Evolutionary conservation across 352 stramenopile genomes (phyloP), one percentile per base, ranked within the genome.

Genomic region (Blastocystis sp.): DNA sequence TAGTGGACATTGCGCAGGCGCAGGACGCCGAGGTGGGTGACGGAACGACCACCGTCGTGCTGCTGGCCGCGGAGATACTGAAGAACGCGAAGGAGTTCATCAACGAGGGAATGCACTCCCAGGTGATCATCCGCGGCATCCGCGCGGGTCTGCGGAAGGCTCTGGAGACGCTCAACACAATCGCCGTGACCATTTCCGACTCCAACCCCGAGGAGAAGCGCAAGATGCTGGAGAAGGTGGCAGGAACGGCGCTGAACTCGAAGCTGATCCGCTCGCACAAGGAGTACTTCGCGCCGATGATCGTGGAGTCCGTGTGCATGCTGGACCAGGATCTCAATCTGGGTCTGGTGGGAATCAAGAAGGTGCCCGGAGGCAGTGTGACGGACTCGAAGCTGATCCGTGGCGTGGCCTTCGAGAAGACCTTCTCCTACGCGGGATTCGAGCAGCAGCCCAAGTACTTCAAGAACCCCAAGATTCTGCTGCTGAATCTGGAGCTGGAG

Each of bases 371-470:
- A 69, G 96, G 96, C 21, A 97, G 96, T 62, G 96, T 98, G 41
- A 97, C 94, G 76, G 94, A 98, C 90, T 98, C 95, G 77, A 98
- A 98, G 91, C 91, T 98, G 4, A 96, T 99, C 14, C 92, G 96
- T 80, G 96, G 96, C 40, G 96, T 99, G 2, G 96, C 96, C 1
- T 99, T 99, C 92, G 98, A 98, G 91, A 99, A 99, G 91, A 99
- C 96, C 38, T 99, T 99, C 90, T 98, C 94, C 74, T 99, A 99
- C 90, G 96, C 96, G 7, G 96, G 96, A n/a, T 99, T 99, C 89
- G 96, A 99, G 91, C 96, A 99, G 93, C 97, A 98, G 93, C 96
- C 96, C 61, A 99, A 99, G 92, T 93, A 93, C 70, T 98, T 99
- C 90, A 90, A 91, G 19, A 94, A 97, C 91, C 95, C 96, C 0